These are phyloP conservation scores for Cytospora leucostoma DNA, from an alignment of 2,329 filamentous ascomycete genomes.

Conservation along the genomic window DNA sequence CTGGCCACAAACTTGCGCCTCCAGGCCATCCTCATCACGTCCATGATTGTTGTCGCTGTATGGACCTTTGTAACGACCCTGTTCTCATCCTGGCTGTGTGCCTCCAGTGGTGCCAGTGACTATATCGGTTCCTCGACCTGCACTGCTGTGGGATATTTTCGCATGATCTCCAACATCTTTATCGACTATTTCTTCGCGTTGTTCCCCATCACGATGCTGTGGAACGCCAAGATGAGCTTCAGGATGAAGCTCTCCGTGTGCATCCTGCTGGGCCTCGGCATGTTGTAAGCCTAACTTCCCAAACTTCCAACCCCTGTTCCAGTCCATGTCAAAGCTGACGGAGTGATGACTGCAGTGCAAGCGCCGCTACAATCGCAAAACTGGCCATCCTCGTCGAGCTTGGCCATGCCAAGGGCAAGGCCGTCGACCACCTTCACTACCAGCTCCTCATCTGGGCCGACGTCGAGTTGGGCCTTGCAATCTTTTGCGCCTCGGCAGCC, in stretches of 20 bases:
- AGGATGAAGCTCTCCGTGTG: constrained; percentile 35
- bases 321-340: neutral
- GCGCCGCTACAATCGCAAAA: constrained; percentile 39
- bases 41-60: constrained; percentile 19
- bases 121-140: constrained; percentile 36
- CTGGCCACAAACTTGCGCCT: constrained; percentile 32
- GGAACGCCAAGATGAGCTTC: constrained; percentile 34
- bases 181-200: constrained; percentile 40
- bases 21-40: constrained; percentile 32
- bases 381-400: constrained; percentile 37
- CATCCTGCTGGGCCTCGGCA: constrained; percentile 36
- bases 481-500: constrained; percentile 36
- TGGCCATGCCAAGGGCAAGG: constrained; percentile 29
- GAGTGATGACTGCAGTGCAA: constrained; percentile 31
- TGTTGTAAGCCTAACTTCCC: constrained; percentile 34
- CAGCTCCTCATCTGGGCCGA: constrained; percentile 38
- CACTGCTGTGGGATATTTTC: constrained; percentile 36
- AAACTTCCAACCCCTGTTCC: neutral
- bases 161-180: constrained; percentile 38
- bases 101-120: constrained; percentile 34
- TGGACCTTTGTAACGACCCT: constrained; percentile 30
- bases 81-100: constrained; percentile 37
- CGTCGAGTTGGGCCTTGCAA: constrained; percentile 29
- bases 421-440: constrained; percentile 34
- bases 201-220: constrained; percentile 35